Evolutionary conservation across 2,329 filamentous ascomycete genomes (phyloP), one percentile per base, ranked within the genome.

Genomic region (Tolypocladium album): DNA sequence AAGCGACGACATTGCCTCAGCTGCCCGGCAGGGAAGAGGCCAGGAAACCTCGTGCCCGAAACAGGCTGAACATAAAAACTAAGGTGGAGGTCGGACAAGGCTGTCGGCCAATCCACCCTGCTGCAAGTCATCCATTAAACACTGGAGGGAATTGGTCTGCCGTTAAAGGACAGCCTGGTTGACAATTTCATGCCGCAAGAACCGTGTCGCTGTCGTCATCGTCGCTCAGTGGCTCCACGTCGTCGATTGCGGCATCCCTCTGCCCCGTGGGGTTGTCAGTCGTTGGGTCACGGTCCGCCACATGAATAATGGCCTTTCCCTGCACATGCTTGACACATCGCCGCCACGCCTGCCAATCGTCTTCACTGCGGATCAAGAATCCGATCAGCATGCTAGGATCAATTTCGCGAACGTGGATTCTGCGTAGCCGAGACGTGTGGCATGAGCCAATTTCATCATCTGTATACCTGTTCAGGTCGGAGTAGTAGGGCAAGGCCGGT

Each of bases 351-450:
- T 82, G 76, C 88, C 93, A 97, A 65, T 99, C 94, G 52, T 87
- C 82, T 66, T 93, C 87, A 61, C 89, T 85, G 47, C 82, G 83
- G 63, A 99, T 92, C 42, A 99, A 76, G 68, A 97, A 97, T 5
- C 91, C 93, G 64, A 99, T 90, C 50, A 99, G 77, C 94, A 99
- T 99, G 69, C 92, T 97, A 0, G 94, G 94, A 68, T 99, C 94
- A 90, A 99, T 94, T 69, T 97, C 92, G 61, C 86, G 86, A 56
- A 99, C 82, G 66, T 94, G 88, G 38, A 99, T 80, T 60, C 89
- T 84, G 43, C 93, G 86, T 22, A 99, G 76, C 56, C 93, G 87
- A 57, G 90, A 84, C 0, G 92, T 97, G 71, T 99, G 93, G 69
- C 91, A 97, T 0, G 88, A 88, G 59, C 88, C 83, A 20, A 96